A percentile compares a stretch with the other conserved stretches of the same genome.
Evolutionary conservation across 108 stramenopile species (phyloP).

Genomic region (Epithemia pelagica): DNA sequence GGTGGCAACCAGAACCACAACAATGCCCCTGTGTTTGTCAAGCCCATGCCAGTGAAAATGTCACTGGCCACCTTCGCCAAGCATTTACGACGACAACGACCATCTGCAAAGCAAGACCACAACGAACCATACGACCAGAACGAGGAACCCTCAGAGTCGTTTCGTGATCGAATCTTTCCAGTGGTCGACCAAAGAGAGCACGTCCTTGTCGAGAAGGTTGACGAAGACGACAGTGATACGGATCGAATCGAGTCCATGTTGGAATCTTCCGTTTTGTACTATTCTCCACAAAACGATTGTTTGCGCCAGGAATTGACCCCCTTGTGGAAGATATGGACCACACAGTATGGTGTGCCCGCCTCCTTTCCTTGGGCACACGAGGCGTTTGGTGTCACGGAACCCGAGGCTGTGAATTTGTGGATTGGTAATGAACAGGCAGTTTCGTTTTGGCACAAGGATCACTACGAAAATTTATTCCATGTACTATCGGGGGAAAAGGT

Average conservation of each 20-base stretch:
- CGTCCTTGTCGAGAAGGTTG: constrained; percentile 3
- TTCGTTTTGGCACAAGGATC: constrained; percentile 94
- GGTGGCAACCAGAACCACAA: neutral
- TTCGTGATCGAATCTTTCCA: too few relatives aligned
- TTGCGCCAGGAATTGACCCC: constrained; percentile 53
- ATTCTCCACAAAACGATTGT: constrained; percentile 86
- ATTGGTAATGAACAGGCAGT: constrained; percentile 85
- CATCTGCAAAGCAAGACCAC: neutral
- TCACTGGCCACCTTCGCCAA: constrained; percentile 44
- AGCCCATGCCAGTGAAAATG: constrained; percentile 74
- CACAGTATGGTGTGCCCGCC: neutral
- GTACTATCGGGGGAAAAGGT: constrained; percentile 89
- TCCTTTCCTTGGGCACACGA: constrained; percentile 29
- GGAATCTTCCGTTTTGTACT: constrained; percentile 47
- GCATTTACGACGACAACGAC: constrained; percentile 23
- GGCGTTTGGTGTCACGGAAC: constrained; percentile 59
- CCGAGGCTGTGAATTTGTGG: constrained; percentile 95
- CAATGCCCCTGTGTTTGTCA: constrained; percentile 50
- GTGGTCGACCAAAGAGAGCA: constrained; percentile 3
- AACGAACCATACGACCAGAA: neutral
- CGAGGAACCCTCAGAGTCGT: too few relatives aligned
- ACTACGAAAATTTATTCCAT: constrained; percentile 92
- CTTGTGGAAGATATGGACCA: constrained; percentile 25
- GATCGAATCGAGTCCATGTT: neutral
- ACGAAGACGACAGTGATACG: constrained; percentile 14